These are phyloP conservation scores for Geranomyces michiganensis DNA, from an alignment of 192 early-diverging fungal genomes.

Conservation along the genomic window DNA sequence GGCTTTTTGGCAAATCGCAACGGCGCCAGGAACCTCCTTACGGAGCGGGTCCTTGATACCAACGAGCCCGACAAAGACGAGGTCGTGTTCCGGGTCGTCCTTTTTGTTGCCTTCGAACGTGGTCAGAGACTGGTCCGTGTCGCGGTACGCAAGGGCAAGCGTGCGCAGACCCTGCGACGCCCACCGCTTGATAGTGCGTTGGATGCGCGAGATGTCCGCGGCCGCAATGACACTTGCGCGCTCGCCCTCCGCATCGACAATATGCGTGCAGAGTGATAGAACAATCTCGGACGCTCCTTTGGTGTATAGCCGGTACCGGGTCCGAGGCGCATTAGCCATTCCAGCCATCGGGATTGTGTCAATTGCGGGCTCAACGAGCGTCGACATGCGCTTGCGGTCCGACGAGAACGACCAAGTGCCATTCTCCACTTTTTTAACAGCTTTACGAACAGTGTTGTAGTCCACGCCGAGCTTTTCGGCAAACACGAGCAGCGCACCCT, in stretches of 20 bases:
- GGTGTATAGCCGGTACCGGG: constrained; percentile 52
- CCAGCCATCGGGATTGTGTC: constrained; percentile 6
- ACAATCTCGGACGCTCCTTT: constrained; percentile 67
- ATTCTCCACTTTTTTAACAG: constrained; percentile 48
- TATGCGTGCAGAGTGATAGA: constrained; percentile 54
- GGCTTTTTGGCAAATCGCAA: constrained; percentile 54
- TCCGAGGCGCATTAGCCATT: neutral
- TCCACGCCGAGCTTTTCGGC: constrained; percentile 47
- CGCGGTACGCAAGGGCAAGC: constrained; percentile 55
- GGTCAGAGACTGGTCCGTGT: constrained; percentile 46
- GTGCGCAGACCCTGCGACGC: constrained; percentile 61
- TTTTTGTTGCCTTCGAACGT: constrained; percentile 38
- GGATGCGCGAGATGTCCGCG: constrained; percentile 34
- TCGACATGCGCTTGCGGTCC: constrained; percentile 62
- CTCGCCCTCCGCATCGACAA: constrained; percentile 40
- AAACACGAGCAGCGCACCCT: constrained; percentile 61
- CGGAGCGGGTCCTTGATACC: constrained; percentile 65
- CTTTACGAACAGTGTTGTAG: constrained; percentile 47
- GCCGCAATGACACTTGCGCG: constrained; percentile 30
- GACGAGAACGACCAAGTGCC: constrained; percentile 62
- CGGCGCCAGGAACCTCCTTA: constrained; percentile 60
- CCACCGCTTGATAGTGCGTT: constrained; percentile 56
- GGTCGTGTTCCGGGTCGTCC: constrained; percentile 54
- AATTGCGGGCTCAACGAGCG: constrained; percentile 41
- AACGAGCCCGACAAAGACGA: constrained; percentile 56